A percentile compares a stretch with the other conserved stretches of the same genome.
Conservation (phyloP, 1,284 basidiomycete species). For the Chondrostereum purpureum region DNA sequence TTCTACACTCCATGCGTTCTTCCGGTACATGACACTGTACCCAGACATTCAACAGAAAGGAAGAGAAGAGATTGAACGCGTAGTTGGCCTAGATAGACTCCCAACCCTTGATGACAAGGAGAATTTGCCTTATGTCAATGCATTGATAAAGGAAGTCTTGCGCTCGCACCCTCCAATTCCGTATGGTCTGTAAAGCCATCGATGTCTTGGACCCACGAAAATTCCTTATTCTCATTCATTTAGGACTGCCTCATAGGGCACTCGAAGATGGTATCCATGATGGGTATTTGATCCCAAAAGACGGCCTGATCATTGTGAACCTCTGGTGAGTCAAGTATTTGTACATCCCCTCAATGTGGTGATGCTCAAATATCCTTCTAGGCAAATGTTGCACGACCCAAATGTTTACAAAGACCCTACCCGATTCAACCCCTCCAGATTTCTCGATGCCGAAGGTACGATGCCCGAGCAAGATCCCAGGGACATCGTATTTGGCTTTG, state of each 20-base stretch:
- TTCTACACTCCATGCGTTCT: constrained; percentile 11
- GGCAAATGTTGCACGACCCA: constrained; percentile 26
- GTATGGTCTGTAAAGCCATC: constrained; percentile 8
- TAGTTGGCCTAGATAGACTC: constrained; percentile 26
- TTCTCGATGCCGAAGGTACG: constrained; percentile 16
- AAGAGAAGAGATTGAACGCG: constrained; percentile 29
- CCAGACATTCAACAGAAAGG: constrained; percentile 28
- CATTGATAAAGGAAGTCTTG: constrained; percentile 27
- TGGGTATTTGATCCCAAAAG: constrained; percentile 21
- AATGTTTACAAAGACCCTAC: constrained; percentile 22
- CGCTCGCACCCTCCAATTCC: constrained; percentile 19
- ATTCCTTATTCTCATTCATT: not conserved
- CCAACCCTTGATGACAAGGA: constrained; percentile 26
- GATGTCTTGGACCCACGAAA: not conserved
- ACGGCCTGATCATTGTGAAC: constrained; percentile 20
- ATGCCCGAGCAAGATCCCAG: constrained; percentile 17
- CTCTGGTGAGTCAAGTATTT: constrained; percentile 17
- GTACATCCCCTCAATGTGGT: not conserved
- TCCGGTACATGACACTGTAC: constrained; percentile 23
- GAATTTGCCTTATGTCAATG: constrained; percentile 28
- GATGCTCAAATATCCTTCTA: constrained; percentile 6
- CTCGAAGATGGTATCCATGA: constrained; percentile 19
- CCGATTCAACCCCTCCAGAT: constrained; percentile 24
- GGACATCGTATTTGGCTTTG: constrained; percentile 23
- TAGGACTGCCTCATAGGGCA: constrained; percentile 20